These are phyloP conservation scores for Seminavis robusta DNA, from an alignment of 108 stramenopile genomes.

Conservation along the genomic window DNA sequence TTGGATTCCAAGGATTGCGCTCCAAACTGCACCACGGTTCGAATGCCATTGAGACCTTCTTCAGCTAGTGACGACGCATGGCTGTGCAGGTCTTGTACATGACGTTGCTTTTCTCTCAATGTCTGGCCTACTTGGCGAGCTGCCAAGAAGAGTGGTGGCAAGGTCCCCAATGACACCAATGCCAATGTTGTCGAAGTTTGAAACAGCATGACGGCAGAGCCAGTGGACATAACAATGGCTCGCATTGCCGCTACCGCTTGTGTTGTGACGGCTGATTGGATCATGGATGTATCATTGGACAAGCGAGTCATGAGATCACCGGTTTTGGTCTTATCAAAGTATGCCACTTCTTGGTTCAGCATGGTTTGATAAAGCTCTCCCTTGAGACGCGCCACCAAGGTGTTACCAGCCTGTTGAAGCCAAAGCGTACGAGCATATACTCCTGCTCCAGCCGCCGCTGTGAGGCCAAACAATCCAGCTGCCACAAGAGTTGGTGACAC, in stretches of 20 bases:
- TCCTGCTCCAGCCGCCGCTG: conserved; percentile 53
- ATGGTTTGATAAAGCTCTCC: conserved; percentile 54
- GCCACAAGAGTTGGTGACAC: conserved; percentile 43
- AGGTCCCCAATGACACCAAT: conserved; percentile 53
- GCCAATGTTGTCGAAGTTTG: conserved; percentile 76
- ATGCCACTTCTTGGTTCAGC: conserved; percentile 68
- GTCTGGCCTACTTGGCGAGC: conserved; percentile 48
- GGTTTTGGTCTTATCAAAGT: conserved; percentile 55
- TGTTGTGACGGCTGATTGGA: conserved; percentile 75
- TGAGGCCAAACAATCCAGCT: conserved; percentile 58
- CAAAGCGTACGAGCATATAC: conserved; percentile 57
- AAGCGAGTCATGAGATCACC: conserved; percentile 84
- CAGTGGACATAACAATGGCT: conserved; percentile 59
- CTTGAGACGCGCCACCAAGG: conserved; percentile 66
- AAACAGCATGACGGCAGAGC: conserved; percentile 61
- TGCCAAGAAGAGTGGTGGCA: conserved; percentile 75
- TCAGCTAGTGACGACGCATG: conserved; percentile 67
- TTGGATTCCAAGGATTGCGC: conserved; percentile 59
- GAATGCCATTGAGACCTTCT: conserved; percentile 57
- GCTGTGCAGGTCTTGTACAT: conserved; percentile 63
- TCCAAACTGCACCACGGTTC: conserved; percentile 75
- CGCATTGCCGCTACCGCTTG: conserved; percentile 66
- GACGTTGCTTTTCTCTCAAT: conserved; percentile 48
- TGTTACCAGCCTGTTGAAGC: conserved; percentile 74
- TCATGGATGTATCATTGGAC: conserved; percentile 63